Base-by-base conservation (phyloP, 73 alveolate species). In the Stentor coeruleus region DNA sequence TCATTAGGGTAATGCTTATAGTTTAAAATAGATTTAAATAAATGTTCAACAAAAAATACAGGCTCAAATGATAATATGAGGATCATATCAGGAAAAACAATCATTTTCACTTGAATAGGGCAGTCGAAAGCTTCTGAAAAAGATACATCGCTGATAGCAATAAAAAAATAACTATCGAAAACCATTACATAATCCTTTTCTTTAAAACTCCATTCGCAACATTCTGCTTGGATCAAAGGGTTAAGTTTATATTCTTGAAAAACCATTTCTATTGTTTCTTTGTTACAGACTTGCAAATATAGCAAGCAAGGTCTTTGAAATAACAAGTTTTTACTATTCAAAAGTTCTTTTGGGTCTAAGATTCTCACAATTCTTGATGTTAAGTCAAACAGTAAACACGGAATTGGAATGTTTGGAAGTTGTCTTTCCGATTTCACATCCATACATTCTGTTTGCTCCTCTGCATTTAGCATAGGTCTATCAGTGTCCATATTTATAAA, bases 221-320 rank as follows among this genome's bases (percentile, higher is more conserved):
- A 49, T 20, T 49, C 66, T 49, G 66, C 6, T 49, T 49, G 66
- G 66, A 49, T 49, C 66, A 49, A 49, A 49, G 66, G 66, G 66
- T 49, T 49, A 20, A 49, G 20, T 6, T 49, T 49, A 20, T 49
- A 49, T 11, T 6, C 66, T 49, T 49, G 6, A 20, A 49, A 49
- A 6, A 49, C 6, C 6, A 6, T 6, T 49, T 49, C 66, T 11
- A 49, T 6, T 49, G 66, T 49, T 49, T 49, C 66, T 49, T 49
- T 49, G 6, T 6, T 11, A 49, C 20, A 6, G 6, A 49, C 28
- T 11, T 11, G 28, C 20, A 49, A 11, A 20, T 49, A 49, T 11
- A 49, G 66, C 6, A 49, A 20, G 20, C 66, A 49, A 11, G 66
- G 66, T 20, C 20, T 49, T 49, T 49, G 6, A 11, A 11, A 11